Conservation (phyloP, 2,329 filamentous ascomycete genomes). For the Pseudocercospora eumusae region DNA sequence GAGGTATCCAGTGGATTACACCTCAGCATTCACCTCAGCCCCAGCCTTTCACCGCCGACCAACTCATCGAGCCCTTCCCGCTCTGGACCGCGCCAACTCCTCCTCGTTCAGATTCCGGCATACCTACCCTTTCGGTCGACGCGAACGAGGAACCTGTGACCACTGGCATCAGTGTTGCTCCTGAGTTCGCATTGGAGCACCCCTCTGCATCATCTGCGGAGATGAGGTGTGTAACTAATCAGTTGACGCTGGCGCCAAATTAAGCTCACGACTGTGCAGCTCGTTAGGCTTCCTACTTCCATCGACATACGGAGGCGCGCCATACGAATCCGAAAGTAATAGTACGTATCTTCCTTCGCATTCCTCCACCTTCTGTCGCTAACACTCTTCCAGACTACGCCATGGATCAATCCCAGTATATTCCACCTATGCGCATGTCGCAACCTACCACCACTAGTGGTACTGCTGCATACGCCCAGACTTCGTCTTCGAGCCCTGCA, state of each 20-base stretch:
- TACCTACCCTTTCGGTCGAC: slow-evolving; percentile 37
- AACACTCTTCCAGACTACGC: slow-evolving; percentile 31
- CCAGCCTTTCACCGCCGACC: slow-evolving; percentile 30
- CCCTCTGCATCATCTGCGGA: slow-evolving; percentile 35
- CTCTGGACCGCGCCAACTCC: slow-evolving; percentile 40
- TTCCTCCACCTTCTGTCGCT: slow-evolving; percentile 13
- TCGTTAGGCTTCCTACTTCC: slow-evolving; percentile 42
- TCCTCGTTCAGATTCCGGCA: slow-evolving; percentile 39
- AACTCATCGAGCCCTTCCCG: slow-evolving; percentile 34
- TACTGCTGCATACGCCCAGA: slow-evolving; percentile 31
- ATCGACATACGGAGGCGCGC: slow-evolving; percentile 38
- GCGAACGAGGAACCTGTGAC: slow-evolving; percentile 32
- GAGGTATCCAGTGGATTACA: slow-evolving; percentile 36
- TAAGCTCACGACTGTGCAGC: slow-evolving; percentile 31
- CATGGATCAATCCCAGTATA: slow-evolving; percentile 39
- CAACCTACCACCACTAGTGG: slow-evolving; percentile 34
- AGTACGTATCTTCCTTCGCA: slow-evolving; percentile 32
- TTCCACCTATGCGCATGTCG: slow-evolving; percentile 38
- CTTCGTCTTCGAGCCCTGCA: slow-evolving; percentile 37
- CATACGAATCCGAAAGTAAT: slow-evolving; percentile 35
- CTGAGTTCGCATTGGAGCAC: slow-evolving; percentile 34
- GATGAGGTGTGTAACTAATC: slow-evolving; percentile 38
- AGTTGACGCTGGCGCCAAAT: slow-evolving; percentile 5
- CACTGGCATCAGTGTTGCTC: slow-evolving; percentile 26
- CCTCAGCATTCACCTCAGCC: slow-evolving; percentile 39